A percentile compares a stretch with the other conserved stretches of the same genome.
Evolutionary conservation across 306 rosid species (phyloP).

Genomic region (Pterocarpus macrocarpus): DNA sequence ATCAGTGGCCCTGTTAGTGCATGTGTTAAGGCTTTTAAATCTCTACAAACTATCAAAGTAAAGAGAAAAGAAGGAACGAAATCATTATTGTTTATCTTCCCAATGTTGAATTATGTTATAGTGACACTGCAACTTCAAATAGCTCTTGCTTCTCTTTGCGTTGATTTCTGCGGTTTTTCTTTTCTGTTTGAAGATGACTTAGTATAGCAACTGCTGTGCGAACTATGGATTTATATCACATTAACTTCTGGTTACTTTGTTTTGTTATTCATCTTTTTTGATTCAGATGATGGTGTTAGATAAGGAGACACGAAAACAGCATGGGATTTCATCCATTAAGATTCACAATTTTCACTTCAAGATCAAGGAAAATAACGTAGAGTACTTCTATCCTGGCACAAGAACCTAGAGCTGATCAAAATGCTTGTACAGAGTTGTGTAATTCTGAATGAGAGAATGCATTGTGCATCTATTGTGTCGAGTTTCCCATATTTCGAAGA

Average conservation of each 20-base stretch:
- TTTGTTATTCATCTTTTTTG: constrained; percentile 30
- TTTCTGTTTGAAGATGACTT: background rate
- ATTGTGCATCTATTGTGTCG: background rate
- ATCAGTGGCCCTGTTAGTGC: background rate
- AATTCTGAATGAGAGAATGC: constrained; percentile 10
- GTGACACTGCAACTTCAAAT: constrained; percentile 19
- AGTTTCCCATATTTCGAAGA: background rate
- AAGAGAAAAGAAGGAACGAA: background rate
- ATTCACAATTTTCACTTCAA: constrained; percentile 73
- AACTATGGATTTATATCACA: background rate
- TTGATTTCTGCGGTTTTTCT: background rate
- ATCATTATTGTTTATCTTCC: constrained; percentile 4
- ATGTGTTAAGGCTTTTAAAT: background rate
- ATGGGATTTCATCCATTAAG: constrained; percentile 58
- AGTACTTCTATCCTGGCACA: constrained; percentile 89
- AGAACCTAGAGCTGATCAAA: constrained; percentile 43
- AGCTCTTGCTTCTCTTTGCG: background rate
- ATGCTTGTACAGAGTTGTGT: constrained; percentile 21
- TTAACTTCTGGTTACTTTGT: background rate
- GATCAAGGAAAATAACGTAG: constrained; percentile 77
- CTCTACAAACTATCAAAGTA: background rate
- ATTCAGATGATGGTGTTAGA: constrained; percentile 65
- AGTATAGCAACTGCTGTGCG: background rate
- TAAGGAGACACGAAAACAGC: constrained; percentile 54
- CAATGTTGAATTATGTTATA: constrained; percentile 27